Base-by-base conservation (phyloP, 495 filamentous ascomycete species). In the Xylaria longipes region DNA sequence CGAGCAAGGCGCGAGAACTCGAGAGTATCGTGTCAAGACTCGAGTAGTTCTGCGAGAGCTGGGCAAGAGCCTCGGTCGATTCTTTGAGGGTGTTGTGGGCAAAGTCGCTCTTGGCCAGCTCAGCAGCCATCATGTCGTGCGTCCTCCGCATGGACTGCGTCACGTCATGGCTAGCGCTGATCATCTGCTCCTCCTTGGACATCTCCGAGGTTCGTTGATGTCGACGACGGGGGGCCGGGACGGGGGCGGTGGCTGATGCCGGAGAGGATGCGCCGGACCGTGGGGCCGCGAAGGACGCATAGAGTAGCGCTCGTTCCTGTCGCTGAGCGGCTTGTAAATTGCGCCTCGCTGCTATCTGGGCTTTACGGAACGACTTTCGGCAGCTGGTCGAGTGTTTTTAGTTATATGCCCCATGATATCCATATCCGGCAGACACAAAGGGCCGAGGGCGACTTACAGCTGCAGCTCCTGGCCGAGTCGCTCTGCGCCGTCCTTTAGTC, bases 81-180 rank as follows among this genome's bases (percentile, higher is more conserved):
- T 87, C 92, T 80, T 82, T 91, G 82, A 98, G 86, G 2, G 94
- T 97, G 68, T 97, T 91, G 48, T 94, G 89, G 7, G 96, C 94
- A 77, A 98, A 98, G 72, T 90, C 91, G 43, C 93, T 95, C 41
- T 92, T 89, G 61, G 90, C 89, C 6, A 99, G 87, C 83, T 97
- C 94, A 0, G 89, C 82, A 50, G 92, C 88, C 86, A 98, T 93
- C 69, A 97, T 84, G 31, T 91, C 86, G 78, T 98, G 95, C 14
- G 94, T 97, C 73, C 95, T 86, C 61, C 93, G 87, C 52, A 99
- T 85, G 0, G 94, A 91, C 41, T 90, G 84, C 5, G 97, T 98
- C 31, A 99, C 92, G 82, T 97, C 93, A 69, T 82, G 89, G 22
- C 92, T 92, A 2, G 96, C 92, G 79, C 87, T 87, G 52, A 93